phyloP scores from a whole-genome alignment of 1,284 basidiomycete genomes.

The Mycena citricolor region DNA sequence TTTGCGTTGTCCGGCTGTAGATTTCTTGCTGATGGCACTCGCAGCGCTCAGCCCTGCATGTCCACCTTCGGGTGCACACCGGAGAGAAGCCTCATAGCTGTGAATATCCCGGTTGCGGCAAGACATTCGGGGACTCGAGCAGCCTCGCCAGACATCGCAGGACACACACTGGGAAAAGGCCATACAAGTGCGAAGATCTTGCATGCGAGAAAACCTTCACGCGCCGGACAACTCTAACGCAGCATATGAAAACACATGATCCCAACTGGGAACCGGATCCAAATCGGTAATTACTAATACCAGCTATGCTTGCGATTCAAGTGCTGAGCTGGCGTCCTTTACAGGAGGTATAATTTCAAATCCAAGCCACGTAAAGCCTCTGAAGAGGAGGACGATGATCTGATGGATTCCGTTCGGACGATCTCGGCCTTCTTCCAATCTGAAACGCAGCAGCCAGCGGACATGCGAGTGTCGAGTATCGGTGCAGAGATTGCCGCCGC shows the following conservation, averaged over 20 bases:
- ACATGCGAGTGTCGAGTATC: conserved; percentile 63
- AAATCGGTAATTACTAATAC: conserved; percentile 57
- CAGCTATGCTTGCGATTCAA: conserved; percentile 3
- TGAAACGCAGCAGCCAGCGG: conserved; percentile 49
- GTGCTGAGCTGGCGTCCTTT: conserved; percentile 23
- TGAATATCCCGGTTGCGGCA: conserved; percentile 80
- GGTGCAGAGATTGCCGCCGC: conserved; percentile 74
- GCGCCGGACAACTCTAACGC: conserved; percentile 73
- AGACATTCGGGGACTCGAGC: conserved; percentile 85
- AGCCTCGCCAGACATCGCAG: conserved; percentile 86
- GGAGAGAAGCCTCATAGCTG: conserved; percentile 89
- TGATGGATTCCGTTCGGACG: conserved; percentile 69
- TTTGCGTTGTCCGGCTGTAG: too few relatives aligned
- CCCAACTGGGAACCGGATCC: conserved; percentile 80
- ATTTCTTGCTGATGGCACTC: too few relatives aligned
- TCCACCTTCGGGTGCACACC: conserved; percentile 84
- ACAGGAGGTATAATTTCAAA: conserved; percentile 74
- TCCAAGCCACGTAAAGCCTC: conserved; percentile 61
- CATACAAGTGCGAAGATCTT: conserved; percentile 78
- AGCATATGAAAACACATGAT: conserved; percentile 82
- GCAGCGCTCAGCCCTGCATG: conserved; percentile 82
- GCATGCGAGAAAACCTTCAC: conserved; percentile 85
- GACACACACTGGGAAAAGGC: conserved; percentile 81
- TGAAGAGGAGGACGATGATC: conserved; percentile 47
- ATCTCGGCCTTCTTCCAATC: conserved; percentile 66